Evolutionary conservation across 1,284 basidiomycete species (phyloP).

Genomic region (Gomphus bonarii): DNA sequence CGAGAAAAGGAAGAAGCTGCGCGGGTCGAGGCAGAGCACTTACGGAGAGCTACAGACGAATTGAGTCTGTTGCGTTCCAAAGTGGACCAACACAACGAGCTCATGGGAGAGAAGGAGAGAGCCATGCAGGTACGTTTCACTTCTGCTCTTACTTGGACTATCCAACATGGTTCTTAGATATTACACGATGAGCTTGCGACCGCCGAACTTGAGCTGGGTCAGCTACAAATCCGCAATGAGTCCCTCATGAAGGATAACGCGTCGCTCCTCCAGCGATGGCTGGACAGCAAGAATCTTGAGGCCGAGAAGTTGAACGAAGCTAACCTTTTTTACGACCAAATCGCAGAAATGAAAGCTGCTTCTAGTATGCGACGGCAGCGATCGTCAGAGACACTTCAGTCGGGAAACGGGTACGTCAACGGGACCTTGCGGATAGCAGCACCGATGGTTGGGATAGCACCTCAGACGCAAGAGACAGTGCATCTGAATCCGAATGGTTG

Average conservation of each 20-base stretch:
- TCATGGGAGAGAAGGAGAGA: slow-evolving; percentile 82
- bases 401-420: slow-evolving; percentile 29
- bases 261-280: slow-evolving; percentile 87
- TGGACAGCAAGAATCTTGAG: slow-evolving; percentile 88
- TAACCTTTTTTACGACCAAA: slow-evolving; percentile 74
- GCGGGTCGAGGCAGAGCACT: slow-evolving; percentile 66
- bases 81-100: slow-evolving; percentile 76
- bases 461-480: slow-evolving; percentile 53
- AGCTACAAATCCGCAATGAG: slow-evolving; percentile 81
- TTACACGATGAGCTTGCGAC: slow-evolving; percentile 92
- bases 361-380: slow-evolving; percentile 1
- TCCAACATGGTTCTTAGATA: slow-evolving; percentile 40
- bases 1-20: slow-evolving; percentile 84
- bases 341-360: slow-evolving; percentile 21
- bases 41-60: slow-evolving; percentile 66
- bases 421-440: slow-evolving; percentile 36
- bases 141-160: neutral
- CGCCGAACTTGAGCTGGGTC: slow-evolving; percentile 80
- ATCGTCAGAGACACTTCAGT: slow-evolving; percentile 17
- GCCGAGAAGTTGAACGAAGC: slow-evolving; percentile 94
- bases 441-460: slow-evolving; percentile 65
- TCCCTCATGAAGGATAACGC: slow-evolving; percentile 88
- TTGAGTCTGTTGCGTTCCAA: slow-evolving; percentile 58
- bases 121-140: slow-evolving; percentile 64
- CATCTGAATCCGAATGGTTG: slow-evolving; percentile 83